Percentiles rank a stretch among this genome's conserved stretches.
These are phyloP conservation scores for Nicotiana rustica DNA, from an alignment of 305 asterid genomes.

Conservation along the genomic window DNA sequence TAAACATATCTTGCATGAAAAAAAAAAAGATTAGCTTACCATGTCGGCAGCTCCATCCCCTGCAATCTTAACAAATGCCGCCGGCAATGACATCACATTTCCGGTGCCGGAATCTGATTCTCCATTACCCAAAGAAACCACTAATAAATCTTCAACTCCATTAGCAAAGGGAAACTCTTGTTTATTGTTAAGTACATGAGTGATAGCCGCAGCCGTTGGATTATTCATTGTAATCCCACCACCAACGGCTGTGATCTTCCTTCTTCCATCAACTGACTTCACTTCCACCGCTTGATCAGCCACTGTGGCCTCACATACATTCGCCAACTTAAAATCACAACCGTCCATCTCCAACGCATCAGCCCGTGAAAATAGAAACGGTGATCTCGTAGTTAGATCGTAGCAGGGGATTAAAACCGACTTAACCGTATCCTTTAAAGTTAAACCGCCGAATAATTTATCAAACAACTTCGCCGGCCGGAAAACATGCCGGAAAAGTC, in stretches of 20 bases:
- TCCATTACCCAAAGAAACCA: slow-evolving; percentile 72
- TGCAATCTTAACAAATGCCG: slow-evolving; percentile 48
- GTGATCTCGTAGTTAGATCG: slow-evolving; percentile 68
- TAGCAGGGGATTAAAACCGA: slow-evolving; percentile 82
- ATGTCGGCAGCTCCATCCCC: slow-evolving; percentile 71
- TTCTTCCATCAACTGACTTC: slow-evolving; percentile 64
- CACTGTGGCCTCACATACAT: slow-evolving; percentile 63
- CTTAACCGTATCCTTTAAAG: slow-evolving; percentile 67
- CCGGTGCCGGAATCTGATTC: slow-evolving; percentile 34
- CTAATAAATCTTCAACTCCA: slow-evolving; percentile 66
- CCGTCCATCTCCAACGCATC: slow-evolving; percentile 85
- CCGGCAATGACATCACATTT: slow-evolving; percentile 28
- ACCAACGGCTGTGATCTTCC: slow-evolving; percentile 65
- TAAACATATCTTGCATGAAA: slow-evolving; percentile 39
- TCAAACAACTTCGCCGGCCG: slow-evolving; percentile 43
- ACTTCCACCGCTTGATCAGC: slow-evolving; percentile 49
- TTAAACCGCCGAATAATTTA: slow-evolving; percentile 50
- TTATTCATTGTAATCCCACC: slow-evolving; percentile 71
- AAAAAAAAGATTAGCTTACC: slow-evolving; percentile 41
- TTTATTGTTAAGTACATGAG: slow-evolving; percentile 85
- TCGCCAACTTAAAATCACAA: slow-evolving; percentile 66
- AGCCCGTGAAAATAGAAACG: slow-evolving; percentile 78
- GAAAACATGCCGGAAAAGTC: slow-evolving; percentile 31
- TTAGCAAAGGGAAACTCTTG: slow-evolving; percentile 76
- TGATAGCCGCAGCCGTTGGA: slow-evolving; percentile 83